Conservation (phyloP, 345 rosid genomes). For the Pugionium cornutum region DNA sequence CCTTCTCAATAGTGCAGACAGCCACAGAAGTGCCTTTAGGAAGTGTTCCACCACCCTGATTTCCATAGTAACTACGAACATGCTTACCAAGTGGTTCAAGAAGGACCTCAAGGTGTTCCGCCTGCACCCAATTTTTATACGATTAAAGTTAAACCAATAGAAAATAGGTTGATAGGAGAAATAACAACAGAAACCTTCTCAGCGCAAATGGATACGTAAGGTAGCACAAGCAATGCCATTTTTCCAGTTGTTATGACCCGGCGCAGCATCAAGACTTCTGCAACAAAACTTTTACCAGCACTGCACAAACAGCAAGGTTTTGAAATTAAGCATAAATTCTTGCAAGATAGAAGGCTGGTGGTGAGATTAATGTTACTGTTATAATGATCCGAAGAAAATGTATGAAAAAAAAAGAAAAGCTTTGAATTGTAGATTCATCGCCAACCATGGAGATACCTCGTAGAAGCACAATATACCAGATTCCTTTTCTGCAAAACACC, state of each 20-base stretch:
- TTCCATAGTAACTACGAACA: constrained; percentile 91
- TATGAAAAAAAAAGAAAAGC: constrained; percentile 3
- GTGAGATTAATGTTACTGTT: constrained; percentile 20
- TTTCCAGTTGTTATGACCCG: constrained; percentile 79
- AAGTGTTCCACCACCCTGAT: constrained; percentile 96
- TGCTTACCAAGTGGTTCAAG: constrained; percentile 93
- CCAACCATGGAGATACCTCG: constrained; percentile 60
- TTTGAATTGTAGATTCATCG: constrained; percentile 24
- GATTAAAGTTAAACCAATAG: constrained; percentile 9
- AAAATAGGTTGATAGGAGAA: constrained; percentile 27
- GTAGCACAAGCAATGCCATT: constrained; percentile 89
- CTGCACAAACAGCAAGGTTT: constrained; percentile 43
- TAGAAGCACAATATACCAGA: constrained; percentile 96
- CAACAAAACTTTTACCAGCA: constrained; percentile 99
- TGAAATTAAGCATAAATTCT: constrained; percentile 21
- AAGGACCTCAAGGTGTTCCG: constrained; percentile 88
- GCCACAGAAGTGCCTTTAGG: constrained; percentile 96
- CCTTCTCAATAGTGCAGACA: constrained; percentile 99
- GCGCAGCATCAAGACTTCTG: constrained; percentile 94
- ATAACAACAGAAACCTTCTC: constrained; percentile 66
- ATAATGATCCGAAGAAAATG: constrained; percentile 17
- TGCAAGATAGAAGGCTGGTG: constrained; percentile 16
- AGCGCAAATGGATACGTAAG: constrained; percentile 92
- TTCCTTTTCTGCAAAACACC: constrained; percentile 87
- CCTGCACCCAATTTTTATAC: constrained; percentile 49